These are phyloP conservation scores for Stemphylium beticola DNA, from an alignment of 2,329 filamentous ascomycete species.

Conservation along the genomic window DNA sequence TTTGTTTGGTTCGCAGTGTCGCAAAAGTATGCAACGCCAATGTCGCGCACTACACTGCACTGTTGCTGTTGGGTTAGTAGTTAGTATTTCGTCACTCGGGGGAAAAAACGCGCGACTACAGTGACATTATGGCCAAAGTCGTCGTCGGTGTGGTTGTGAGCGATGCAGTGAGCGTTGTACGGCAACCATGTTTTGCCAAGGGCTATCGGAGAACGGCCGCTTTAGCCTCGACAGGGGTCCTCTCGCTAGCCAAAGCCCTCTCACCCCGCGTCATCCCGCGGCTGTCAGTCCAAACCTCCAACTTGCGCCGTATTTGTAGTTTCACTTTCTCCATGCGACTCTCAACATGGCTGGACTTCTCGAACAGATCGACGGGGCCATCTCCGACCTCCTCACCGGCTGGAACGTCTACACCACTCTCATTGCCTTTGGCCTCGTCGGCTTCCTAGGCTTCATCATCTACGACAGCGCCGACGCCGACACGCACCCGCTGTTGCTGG, in stretches of 20 bases:
- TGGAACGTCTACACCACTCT: conserved; percentile 84
- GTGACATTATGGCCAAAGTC: conserved; percentile 2
- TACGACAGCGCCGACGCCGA: conserved; percentile 80
- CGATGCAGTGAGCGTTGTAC: not conserved
- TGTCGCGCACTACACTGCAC: not conserved
- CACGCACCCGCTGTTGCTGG: conserved; percentile 87
- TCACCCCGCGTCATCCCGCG: conserved; percentile 11
- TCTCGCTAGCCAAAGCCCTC: not conserved
- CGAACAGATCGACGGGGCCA: conserved; percentile 72
- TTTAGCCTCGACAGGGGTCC: conserved; percentile 8
- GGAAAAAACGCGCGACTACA: not conserved
- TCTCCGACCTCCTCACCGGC: conserved; percentile 73
- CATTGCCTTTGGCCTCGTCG: conserved; percentile 70
- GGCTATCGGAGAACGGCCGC: conserved; percentile 3
- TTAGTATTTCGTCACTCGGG: conserved; percentile 9
- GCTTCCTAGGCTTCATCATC: conserved; percentile 73
- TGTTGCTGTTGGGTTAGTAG: conserved; percentile 33
- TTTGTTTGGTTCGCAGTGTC: conserved; percentile 10
- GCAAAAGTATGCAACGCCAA: not conserved
- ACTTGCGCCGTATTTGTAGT: not conserved
- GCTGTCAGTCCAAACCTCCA: conserved; percentile 3
- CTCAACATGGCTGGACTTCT: conserved; percentile 55
- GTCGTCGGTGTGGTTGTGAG: not conserved
- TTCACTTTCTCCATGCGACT: conserved; percentile 10
- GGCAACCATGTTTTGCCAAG: conserved; percentile 21